Percentiles rank a stretch among this genome's conserved stretches.
phyloP scores from a whole-genome alignment of 192 early-diverging fungal species.

The Entomortierella chlamydospora region DNA sequence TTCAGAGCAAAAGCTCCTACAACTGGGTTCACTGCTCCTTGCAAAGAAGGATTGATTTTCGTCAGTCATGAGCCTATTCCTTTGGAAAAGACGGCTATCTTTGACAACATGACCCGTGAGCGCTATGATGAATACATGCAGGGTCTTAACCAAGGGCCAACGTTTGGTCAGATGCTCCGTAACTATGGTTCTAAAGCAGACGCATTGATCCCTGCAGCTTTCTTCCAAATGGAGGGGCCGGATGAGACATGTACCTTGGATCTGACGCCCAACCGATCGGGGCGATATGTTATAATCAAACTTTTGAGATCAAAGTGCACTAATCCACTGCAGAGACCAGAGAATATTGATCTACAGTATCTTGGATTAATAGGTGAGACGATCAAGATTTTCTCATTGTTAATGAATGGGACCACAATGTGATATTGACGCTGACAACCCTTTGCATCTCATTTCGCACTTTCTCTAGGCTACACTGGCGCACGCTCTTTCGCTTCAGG shows the following conservation, averaged over 20 bases:
- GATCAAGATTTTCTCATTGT: background rate
- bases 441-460: background rate
- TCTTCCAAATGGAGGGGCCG: conserved; percentile 29
- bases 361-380: conserved; percentile 60
- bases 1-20: conserved; percentile 61
- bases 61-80: conserved; percentile 62
- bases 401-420: background rate
- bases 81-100: conserved; percentile 42
- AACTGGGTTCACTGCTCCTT: conserved; percentile 67
- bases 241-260: conserved; percentile 40
- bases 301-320: conserved; percentile 53
- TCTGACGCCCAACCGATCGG: conserved; percentile 50
- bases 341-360: conserved; percentile 70
- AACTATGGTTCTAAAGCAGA: conserved; percentile 25
- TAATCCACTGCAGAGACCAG: conserved; percentile 40
- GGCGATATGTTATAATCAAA: conserved; percentile 65
- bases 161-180: conserved; percentile 8
- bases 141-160: conserved; percentile 7
- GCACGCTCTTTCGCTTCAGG: conserved; percentile 44
- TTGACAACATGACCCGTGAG: conserved; percentile 49
- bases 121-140: conserved; percentile 33
- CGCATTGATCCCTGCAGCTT: conserved; percentile 34
- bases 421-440: background rate
- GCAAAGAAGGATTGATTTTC: conserved; percentile 67
- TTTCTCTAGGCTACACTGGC: conserved; percentile 34